Evolutionary conservation across 2,329 filamentous ascomycete species (phyloP), one percentile per base, ranked within the genome.

Genomic region (Aspergillus sp.): DNA sequence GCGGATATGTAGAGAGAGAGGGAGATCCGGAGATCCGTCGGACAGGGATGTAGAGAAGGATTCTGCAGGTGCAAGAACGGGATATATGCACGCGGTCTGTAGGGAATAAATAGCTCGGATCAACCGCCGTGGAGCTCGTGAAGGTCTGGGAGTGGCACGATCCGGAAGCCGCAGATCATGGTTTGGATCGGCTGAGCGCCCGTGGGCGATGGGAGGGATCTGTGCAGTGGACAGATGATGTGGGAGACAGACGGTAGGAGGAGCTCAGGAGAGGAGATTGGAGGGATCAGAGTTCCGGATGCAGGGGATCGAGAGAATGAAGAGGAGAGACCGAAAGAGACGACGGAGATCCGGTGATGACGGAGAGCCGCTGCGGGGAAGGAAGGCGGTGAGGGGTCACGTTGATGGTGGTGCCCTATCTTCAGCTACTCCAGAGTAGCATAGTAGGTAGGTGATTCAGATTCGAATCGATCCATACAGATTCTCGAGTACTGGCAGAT

Each of bases 61-160:
- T 23, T 20, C 14, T 16, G 20, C 20, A 16, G 41, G 11, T 5
- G 41, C 20, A 25, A 16, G n/a, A n/a, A 3, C 20, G n/a, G 14
- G 14, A 25, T 23, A 23, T 44, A 25, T 44, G 41, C 20, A 16
- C 41, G 41, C 13, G 41, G 25, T 29, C 41, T 44, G 25, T 44
- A 25, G 20, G 32, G 46, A 41, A 48, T 40, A 36, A 48, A 41
- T 34, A 52, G 32, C 21, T 40, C 56, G 49, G 49, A 50, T 61
- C 60, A 67, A 54, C 60, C 63, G 61, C 64, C 65, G 55, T 61
- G 60, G 54, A 65, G 65, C 60, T 62, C 60, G 54, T 62, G 61
- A 51, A 58, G 56, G 56, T 58, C 55, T 56, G 60, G 54, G 53
- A 59, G 61, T 56, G 54, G 58, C 53, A 61, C 54, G 56, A 62